Evolutionary conservation across 495 filamentous ascomycete genomes (phyloP).

Genomic region (Penicillium silybi): DNA sequence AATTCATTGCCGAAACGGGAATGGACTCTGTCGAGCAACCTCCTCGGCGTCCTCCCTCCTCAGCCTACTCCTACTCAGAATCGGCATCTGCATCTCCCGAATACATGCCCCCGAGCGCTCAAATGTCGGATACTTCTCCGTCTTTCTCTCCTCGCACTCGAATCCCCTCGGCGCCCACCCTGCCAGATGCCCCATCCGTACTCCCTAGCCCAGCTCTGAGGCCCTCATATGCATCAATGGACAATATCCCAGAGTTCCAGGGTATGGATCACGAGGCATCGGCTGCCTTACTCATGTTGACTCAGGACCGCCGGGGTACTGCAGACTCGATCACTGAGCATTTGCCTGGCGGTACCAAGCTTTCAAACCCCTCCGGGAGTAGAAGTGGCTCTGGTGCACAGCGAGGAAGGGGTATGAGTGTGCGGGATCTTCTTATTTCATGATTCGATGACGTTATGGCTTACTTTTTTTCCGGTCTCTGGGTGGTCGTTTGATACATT

Average conservation of each 20-base stretch:
- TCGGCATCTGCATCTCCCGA: conserved; percentile 38
- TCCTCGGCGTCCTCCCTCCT: conserved; percentile 13
- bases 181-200: conserved; percentile 30
- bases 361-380: background rate
- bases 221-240: conserved; percentile 24
- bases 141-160: conserved; percentile 37
- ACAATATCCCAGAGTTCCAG: conserved; percentile 24
- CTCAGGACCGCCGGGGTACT: conserved; percentile 57
- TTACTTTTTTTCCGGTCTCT: background rate
- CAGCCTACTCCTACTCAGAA: conserved; percentile 26
- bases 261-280: conserved; percentile 74
- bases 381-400: conserved; percentile 12
- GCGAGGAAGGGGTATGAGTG: conserved; percentile 63
- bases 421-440: conserved; percentile 71
- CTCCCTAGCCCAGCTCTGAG: conserved; percentile 43
- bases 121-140: conserved; percentile 32
- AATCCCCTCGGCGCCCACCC: conserved; percentile 24
- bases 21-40: conserved; percentile 10
- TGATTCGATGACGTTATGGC: conserved; percentile 9
- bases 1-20: conserved; percentile 25
- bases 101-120: conserved; percentile 18
- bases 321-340: conserved; percentile 31
- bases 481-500: background rate
- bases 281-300: conserved; percentile 75
- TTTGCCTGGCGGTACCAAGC: conserved; percentile 14